Base-by-base conservation (phyloP, 805 yeast species). In the Ogataea sp. region DNA sequence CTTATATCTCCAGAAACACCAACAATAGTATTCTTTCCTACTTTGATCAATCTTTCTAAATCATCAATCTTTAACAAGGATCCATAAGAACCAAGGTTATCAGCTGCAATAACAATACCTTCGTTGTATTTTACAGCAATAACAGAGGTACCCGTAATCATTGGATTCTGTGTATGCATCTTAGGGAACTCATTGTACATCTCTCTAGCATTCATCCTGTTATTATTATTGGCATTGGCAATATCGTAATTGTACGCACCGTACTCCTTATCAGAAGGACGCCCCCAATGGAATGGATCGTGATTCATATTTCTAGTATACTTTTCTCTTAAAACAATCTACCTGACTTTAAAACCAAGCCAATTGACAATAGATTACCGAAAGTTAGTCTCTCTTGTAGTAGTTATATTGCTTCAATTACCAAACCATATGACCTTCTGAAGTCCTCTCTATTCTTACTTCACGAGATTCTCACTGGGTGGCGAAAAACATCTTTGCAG, bases 141-240 rank as follows among this genome's bases (percentile, higher is more conserved):
- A 18, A 93, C 98, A 27, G 96, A 87, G 1, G 97, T 86, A 56
- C 98, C 97, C 13, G 99, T 93, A 43, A 93, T 86, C 49, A 85
- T 83, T 36, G 99, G 99, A 56, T 80, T 87, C 59, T 86, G 95
- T 2, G 98, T 90, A 61, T 85, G 81, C 79, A 79, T 76, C 40
- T 70, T 74, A 24, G 97, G 96, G 56, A 78, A 72, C 34, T 65
- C 66, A 1, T 61, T 47, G 14, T 45, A 49, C 44, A 39, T 43
- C 20, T 43, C 44, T 35, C 41, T 50, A 21, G 20, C 16, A 3
- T 9, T 16, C 7, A 33, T 32, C n/a, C 40, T 41, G n/a, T 50
- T 46, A 8, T 39, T 57, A 56, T 42, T 56, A 23, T 48, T 47
- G 1, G 88, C 88, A 46, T 78, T 64, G 36, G 95, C 83, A 51